Evolutionary conservation across 495 filamentous ascomycete species (phyloP), one percentile per base, ranked within the genome.

Genomic region (Peziza echinospora): DNA sequence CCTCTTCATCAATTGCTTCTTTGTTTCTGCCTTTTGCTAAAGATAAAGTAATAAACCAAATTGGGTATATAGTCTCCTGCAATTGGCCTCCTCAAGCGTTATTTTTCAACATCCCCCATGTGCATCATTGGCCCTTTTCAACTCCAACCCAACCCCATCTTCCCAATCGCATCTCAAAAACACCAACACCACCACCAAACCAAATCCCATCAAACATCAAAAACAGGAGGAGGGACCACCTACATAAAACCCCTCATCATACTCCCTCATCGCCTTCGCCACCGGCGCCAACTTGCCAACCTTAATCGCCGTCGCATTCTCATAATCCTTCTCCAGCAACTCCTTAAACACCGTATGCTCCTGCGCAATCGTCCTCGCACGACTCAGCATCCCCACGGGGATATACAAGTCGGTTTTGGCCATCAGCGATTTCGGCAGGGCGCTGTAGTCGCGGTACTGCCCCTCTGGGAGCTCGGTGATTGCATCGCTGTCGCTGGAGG

Each of bases 231-330:
- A 37, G 16, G 5, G 30, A 22, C 7, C 24, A 51, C 47, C 30
- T 37, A 52, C 53, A 17, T 45, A 41, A 21, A 53, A 45, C 21
- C 52, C 70, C 8, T 66, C 60, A 28, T 83, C 71, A 60, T 75
- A 89, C 59, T 84, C 73, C 53, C 71, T 73, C 49, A 93, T 58
- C 1, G 81, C 77, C 21, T 64, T 60, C 25, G 75, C 70, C 7
- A 92, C 71, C n/a, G 67, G 62, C 24, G 73, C 68, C 34, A 91
- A 62, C 59, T 92, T 82, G 40, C 87, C 85, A 2, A 76, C 65
- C 50, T 80, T 73, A 63, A 82, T 89, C 4, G 84, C 82, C 3
- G 71, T 65, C 50, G 72, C 73, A 0, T 71, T 57, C 57, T 93
- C 80, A 58, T 85, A 97, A 45, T 71, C 65, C 28, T 68, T 60